Evolutionary conservation across 148 eudicot species (phyloP).

Genomic region (Tetragonia tetragonoides): DNA sequence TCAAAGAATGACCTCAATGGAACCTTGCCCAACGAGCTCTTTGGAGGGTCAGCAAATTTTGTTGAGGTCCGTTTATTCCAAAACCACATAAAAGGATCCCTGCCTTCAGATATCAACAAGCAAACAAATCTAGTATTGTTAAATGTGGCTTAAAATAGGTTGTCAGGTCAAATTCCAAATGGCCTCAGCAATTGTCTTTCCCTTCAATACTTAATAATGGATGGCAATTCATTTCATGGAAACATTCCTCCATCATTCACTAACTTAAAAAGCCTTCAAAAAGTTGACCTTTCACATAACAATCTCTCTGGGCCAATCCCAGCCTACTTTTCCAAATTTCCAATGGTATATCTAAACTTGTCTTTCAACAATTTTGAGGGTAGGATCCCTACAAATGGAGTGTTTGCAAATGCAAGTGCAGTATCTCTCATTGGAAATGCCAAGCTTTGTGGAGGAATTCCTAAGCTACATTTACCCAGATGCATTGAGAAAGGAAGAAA

Average conservation of each 20-base stretch:
- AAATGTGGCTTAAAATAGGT: constrained; percentile 32
- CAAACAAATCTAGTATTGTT: constrained; percentile 26
- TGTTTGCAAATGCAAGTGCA: constrained; percentile 33
- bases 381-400: constrained; percentile 33
- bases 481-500: constrained; percentile 18
- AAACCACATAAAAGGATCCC: constrained; percentile 32
- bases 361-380: constrained; percentile 44
- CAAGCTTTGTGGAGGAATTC: constrained; percentile 40
- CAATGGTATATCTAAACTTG: constrained; percentile 22
- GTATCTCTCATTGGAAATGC: constrained; percentile 29
- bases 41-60: constrained; percentile 23
- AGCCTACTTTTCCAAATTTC: constrained; percentile 22
- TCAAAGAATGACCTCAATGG: constrained; percentile 32
- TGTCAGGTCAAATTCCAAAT: constrained; percentile 39
- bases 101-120: constrained; percentile 29
- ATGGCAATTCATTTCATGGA: constrained; percentile 31
- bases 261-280: constrained; percentile 23
- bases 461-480: constrained; percentile 29
- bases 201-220: constrained; percentile 21
- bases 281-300: constrained; percentile 44
- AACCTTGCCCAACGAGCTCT: constrained; percentile 26
- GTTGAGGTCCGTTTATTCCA: constrained; percentile 9
- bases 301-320: constrained; percentile 42
- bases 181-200: constrained; percentile 26
- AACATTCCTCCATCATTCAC: constrained; percentile 26